phyloP scores from a whole-genome alignment of 2,329 filamentous ascomycete species.

The Gremmenia infestans region DNA sequence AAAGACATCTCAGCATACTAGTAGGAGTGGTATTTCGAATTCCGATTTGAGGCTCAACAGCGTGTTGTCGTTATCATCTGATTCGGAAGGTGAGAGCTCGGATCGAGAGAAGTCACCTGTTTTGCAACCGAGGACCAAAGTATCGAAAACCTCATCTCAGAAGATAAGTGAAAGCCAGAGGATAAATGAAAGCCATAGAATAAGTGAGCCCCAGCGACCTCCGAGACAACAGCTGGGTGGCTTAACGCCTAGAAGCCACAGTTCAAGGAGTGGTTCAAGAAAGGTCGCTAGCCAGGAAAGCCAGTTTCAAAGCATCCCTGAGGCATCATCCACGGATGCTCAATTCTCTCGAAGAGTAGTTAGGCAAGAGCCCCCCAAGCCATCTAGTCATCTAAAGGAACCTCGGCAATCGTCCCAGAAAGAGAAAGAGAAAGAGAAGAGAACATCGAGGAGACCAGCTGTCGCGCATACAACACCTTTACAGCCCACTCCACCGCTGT shows the following conservation, averaged over 20 bases:
- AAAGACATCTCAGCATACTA: constrained; percentile 27
- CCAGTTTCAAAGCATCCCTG: constrained; percentile 18
- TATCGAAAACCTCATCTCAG: neutral
- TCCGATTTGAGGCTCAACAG: constrained; percentile 29
- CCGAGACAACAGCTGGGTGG: constrained; percentile 7
- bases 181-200: neutral
- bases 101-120: constrained; percentile 14
- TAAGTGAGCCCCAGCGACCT: neutral
- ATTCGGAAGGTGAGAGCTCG: constrained; percentile 25
- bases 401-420: neutral
- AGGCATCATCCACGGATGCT: constrained; percentile 1
- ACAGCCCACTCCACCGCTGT: constrained; percentile 28
- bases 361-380: neutral
- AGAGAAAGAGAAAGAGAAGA: constrained; percentile 1
- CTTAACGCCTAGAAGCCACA: constrained; percentile 5
- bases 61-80: constrained; percentile 31
- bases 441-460: constrained; percentile 8
- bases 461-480: constrained; percentile 11
- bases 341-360: neutral
- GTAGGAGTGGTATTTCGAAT: constrained; percentile 25
- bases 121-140: neutral
- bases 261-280: constrained; percentile 4
- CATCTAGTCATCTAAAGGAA: neutral
- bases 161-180: neutral
- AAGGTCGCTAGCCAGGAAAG: neutral